Percentiles rank a stretch among this genome's conserved stretches.
phyloP scores from a whole-genome alignment of 164 flowering plant species.

The Vitis riparia region DNA sequence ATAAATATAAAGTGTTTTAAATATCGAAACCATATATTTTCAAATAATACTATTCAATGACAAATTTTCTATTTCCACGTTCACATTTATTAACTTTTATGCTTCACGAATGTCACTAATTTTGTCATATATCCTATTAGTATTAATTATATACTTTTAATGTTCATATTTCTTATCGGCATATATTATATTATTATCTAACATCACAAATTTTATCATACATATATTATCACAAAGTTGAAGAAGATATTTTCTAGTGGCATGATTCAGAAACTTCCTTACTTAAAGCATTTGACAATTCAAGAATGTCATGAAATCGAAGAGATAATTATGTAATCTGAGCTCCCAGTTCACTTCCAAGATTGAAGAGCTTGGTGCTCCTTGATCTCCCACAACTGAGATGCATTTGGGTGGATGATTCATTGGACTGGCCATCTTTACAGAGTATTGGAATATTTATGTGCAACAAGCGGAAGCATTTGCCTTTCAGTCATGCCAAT shows the following conservation, averaged over 20 bases:
- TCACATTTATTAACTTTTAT: too few species aligned
- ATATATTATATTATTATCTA: too few species aligned
- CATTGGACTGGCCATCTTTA: conserved; percentile 13
- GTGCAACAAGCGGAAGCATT: not conserved
- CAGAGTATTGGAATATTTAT: not conserved
- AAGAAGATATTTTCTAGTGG: conserved; percentile 1
- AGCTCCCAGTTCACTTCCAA: not conserved
- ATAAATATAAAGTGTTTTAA: too few species aligned
- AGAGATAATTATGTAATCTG: conserved; percentile 5
- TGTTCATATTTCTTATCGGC: too few species aligned
- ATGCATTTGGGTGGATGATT: conserved; percentile 1
- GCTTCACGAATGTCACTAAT: too few species aligned
- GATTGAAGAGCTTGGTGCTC: conserved; percentile 6
- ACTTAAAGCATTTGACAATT: conserved; percentile 2
- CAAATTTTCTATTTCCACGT: too few species aligned
- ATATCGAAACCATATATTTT: too few species aligned
- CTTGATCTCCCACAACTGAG: conserved; percentile 1
- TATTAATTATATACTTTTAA: too few species aligned
- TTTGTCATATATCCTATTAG: too few species aligned
- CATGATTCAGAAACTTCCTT: conserved; percentile 5
- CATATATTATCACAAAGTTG: not conserved
- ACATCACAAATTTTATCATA: too few species aligned
- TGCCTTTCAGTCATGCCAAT: conserved; percentile 6
- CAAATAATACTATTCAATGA: too few species aligned
- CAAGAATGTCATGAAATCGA: conserved; percentile 9